These are phyloP conservation scores for Fusarium mangiferae DNA, from an alignment of 2,329 filamentous ascomycete species.

Conservation along the genomic window DNA sequence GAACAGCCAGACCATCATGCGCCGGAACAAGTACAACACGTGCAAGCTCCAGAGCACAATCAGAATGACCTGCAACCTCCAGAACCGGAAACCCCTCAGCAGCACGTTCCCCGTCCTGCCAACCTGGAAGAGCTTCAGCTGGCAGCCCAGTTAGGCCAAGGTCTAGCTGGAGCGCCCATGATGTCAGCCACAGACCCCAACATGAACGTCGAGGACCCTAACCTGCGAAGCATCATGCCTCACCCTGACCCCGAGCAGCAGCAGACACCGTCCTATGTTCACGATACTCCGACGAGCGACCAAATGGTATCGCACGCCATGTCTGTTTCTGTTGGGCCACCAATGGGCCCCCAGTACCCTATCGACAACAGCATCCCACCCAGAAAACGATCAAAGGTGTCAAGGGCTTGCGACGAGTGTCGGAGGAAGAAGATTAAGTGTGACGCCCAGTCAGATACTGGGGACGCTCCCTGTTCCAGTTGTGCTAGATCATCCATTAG, in stretches of 20 bases:
- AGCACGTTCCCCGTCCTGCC: constrained; percentile 55
- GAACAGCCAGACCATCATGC: constrained; percentile 45
- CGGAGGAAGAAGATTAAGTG: constrained; percentile 91
- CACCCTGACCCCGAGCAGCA: constrained; percentile 54
- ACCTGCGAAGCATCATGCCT: constrained; percentile 57
- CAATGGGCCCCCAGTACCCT: constrained; percentile 52
- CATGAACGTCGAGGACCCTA: constrained; percentile 56
- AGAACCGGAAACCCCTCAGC: constrained; percentile 53
- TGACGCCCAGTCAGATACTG: constrained; percentile 80
- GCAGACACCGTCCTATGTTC: constrained; percentile 50
- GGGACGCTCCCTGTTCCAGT: constrained; percentile 80
- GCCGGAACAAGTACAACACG: constrained; percentile 43
- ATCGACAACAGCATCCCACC: constrained; percentile 71
- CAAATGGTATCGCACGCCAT: constrained; percentile 51
- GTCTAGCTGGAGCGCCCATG: constrained; percentile 59
- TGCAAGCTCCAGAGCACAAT: constrained; percentile 46
- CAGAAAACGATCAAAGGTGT: constrained; percentile 85
- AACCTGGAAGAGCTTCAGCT: constrained; percentile 68
- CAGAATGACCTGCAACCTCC: constrained; percentile 45
- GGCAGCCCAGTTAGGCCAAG: constrained; percentile 67
- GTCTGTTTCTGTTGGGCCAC: constrained; percentile 50
- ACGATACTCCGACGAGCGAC: constrained; percentile 51
- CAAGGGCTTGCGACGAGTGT: constrained; percentile 89
- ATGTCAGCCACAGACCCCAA: constrained; percentile 60
- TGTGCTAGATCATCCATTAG: constrained; percentile 80